Percentiles rank a stretch among this genome's conserved stretches.
Conservation (phyloP, 345 rosid genomes). For the Brassica rapa region DNA sequence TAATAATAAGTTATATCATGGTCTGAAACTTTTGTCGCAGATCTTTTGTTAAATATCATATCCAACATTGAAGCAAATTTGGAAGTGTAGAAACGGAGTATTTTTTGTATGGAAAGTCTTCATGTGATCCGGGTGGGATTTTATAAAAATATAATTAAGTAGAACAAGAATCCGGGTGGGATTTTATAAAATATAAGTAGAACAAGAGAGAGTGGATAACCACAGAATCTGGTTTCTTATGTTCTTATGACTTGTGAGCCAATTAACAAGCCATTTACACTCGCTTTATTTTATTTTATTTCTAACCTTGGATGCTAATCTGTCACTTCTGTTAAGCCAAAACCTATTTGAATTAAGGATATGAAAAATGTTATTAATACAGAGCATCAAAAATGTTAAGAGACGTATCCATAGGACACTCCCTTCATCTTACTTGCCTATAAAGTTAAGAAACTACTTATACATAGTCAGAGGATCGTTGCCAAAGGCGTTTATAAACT, state of each 20-base stretch:
- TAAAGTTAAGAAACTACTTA: conserved; percentile 17
- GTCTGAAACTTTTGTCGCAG: neutral
- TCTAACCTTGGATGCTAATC: neutral
- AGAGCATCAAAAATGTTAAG: conserved; percentile 1
- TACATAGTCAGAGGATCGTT: conserved; percentile 8
- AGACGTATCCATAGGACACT: conserved; percentile 1
- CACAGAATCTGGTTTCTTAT: too few species aligned
- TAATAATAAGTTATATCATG: neutral
- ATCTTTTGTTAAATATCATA: neutral
- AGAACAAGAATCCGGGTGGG: too few species aligned
- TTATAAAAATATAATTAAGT: too few species aligned
- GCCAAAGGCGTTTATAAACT: conserved; percentile 15
- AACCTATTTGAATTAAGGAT: neutral
- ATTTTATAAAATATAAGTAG: too few species aligned
- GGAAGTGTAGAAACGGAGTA: neutral
- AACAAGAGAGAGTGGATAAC: too few species aligned
- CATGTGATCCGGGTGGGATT: neutral
- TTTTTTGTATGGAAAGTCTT: neutral
- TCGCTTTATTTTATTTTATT: neutral
- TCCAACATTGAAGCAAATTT: neutral
- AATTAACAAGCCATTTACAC: too few species aligned
- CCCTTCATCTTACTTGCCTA: conserved; percentile 28
- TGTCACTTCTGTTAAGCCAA: neutral
- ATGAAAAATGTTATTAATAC: neutral
- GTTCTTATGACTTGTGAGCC: too few species aligned